These are phyloP conservation scores for Metarhizium album DNA, from an alignment of 2,329 filamentous ascomycete species.

Conservation along the genomic window DNA sequence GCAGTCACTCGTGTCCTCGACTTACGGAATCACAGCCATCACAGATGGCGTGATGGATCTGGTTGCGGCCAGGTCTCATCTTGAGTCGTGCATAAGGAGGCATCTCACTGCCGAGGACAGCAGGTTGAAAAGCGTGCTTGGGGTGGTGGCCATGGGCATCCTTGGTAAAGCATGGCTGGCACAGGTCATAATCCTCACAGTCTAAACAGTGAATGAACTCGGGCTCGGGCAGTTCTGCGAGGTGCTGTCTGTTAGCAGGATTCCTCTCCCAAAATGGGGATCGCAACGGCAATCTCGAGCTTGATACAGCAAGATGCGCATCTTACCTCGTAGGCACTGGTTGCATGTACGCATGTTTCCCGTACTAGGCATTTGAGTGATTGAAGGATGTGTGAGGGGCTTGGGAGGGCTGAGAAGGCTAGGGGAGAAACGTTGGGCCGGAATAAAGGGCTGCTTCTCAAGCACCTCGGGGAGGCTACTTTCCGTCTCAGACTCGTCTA, in stretches of 20 bases:
- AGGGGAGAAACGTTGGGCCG: not conserved
- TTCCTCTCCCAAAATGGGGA: not conserved
- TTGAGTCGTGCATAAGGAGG: conserved; percentile 52
- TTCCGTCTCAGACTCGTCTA: not conserved
- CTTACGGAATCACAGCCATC: conserved; percentile 71
- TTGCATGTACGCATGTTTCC: conserved; percentile 56
- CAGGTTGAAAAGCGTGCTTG: conserved; percentile 66
- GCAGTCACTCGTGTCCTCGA: conserved; percentile 1
- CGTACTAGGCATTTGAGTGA: conserved; percentile 10
- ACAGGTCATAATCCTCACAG: conserved; percentile 90
- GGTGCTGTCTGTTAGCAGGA: not conserved
- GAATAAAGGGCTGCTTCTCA: not conserved
- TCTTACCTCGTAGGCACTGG: conserved; percentile 40
- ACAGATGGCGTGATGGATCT: conserved; percentile 78
- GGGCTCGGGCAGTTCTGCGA: conserved; percentile 56
- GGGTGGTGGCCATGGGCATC: conserved; percentile 86
- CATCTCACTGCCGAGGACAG: conserved; percentile 51
- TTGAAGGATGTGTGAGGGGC: not conserved
- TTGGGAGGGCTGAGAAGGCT: not conserved
- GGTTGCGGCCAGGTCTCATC: conserved; percentile 69
- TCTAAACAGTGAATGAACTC: conserved; percentile 75
- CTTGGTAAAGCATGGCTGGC: conserved; percentile 65
- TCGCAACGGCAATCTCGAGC: not conserved
- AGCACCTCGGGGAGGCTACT: not conserved
- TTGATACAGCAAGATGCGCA: not conserved